Conservation (phyloP, 192 early-diverging fungal genomes). For the Lunasporangiospora selenospora region DNA sequence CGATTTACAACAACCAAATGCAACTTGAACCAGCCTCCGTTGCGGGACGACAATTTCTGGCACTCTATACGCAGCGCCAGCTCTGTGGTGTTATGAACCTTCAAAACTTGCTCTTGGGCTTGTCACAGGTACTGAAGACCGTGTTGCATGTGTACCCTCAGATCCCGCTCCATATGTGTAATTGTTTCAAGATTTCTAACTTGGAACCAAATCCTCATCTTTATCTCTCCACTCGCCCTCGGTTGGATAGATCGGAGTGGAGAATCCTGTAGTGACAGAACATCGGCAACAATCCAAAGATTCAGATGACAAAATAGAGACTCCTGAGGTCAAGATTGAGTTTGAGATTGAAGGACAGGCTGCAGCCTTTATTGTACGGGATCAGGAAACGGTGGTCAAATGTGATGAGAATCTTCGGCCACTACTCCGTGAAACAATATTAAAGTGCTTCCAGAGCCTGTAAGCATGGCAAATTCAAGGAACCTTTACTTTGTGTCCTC, state of each 20-base stretch:
- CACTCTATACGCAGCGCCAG: conserved; percentile 26
- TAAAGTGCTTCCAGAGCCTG: conserved; percentile 36
- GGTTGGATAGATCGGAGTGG: conserved; percentile 38
- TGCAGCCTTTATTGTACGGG: conserved; percentile 22
- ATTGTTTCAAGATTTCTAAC: too few species aligned
- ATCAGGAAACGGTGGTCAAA: conserved; percentile 29
- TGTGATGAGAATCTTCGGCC: conserved; percentile 32
- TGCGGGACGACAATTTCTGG: conserved; percentile 27
- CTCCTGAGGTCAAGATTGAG: conserved; percentile 33
- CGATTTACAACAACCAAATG: conserved; percentile 48
- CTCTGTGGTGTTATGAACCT: conserved; percentile 43
- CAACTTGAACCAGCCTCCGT: conserved; percentile 38
- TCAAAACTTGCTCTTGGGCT: conserved; percentile 20
- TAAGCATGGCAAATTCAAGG: neutral
- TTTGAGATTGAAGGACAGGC: conserved; percentile 28
- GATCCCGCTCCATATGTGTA: too few species aligned
- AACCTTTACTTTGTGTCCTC: too few species aligned
- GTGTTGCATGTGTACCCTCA: too few species aligned
- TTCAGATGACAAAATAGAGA: neutral
- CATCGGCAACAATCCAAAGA: too few species aligned
- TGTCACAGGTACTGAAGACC: too few species aligned
- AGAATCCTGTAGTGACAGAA: conserved; percentile 13
- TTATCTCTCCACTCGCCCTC: too few species aligned
- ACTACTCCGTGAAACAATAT: conserved; percentile 25
- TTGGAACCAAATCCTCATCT: too few species aligned